Percentiles rank a stretch among this genome's conserved stretches.
Evolutionary conservation across 768 basidiomycete species (phyloP).

Genomic region (Pleurotus cornucopiae): DNA sequence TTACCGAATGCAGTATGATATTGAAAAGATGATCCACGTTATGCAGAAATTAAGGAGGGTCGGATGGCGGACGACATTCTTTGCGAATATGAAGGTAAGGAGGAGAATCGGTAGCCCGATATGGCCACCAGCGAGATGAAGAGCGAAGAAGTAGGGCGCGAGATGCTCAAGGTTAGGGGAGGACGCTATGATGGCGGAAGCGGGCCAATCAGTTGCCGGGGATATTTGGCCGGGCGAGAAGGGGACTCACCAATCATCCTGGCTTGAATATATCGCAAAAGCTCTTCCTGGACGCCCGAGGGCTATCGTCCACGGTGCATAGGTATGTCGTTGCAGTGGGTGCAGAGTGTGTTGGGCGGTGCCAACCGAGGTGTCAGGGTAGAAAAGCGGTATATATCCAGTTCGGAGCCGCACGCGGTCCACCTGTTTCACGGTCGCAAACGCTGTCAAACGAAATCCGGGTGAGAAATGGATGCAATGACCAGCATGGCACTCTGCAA

Average conservation of each 20-base stretch:
- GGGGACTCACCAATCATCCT: conserved; percentile 1
- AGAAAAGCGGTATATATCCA: neutral
- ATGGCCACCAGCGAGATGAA: conserved; percentile 51
- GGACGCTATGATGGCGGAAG: neutral
- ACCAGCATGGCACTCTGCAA: conserved; percentile 2
- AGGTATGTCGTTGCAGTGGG: neutral
- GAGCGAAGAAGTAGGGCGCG: conserved; percentile 34
- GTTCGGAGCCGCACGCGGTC: conserved; percentile 5
- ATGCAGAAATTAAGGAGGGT: conserved; percentile 54
- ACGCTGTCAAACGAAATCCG: conserved; percentile 1
- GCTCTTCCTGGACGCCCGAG: conserved; percentile 1
- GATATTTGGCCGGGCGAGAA: neutral
- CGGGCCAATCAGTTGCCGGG: conserved; percentile 5
- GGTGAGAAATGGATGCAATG: conserved; percentile 1
- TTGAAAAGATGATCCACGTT: conserved; percentile 53
- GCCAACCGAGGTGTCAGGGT: neutral
- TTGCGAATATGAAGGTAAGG: conserved; percentile 37
- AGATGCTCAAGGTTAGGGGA: conserved; percentile 22
- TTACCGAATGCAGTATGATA: conserved; percentile 48
- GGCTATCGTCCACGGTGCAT: conserved; percentile 4
- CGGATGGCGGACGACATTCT: conserved; percentile 40
- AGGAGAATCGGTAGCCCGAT: conserved; percentile 47
- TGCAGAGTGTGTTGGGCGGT: neutral
- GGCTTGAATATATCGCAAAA: neutral
- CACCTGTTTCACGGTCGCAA: conserved; percentile 8